phyloP scores from a whole-genome alignment of 108 stramenopile genomes.

The Cyclotella baltica region DNA sequence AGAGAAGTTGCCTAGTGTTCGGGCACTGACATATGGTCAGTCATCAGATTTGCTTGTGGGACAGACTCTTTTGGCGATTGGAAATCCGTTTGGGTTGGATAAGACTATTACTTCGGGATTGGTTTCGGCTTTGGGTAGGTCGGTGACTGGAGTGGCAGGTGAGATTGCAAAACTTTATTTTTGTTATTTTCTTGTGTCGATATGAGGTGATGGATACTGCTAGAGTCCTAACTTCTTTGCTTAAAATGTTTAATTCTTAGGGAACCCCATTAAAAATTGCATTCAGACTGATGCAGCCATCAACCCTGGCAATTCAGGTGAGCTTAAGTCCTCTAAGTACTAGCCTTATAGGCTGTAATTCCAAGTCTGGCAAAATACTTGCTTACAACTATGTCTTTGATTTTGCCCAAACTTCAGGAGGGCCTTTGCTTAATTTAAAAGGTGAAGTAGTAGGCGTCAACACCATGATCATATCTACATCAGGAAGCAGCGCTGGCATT shows the following conservation, averaged over 20 bases:
- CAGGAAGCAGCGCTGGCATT: constrained; percentile 90
- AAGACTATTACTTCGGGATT: constrained; percentile 83
- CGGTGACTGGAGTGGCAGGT: constrained; percentile 69
- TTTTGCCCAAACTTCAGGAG: too few species aligned
- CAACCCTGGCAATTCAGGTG: constrained; percentile 95
- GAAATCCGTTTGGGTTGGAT: constrained; percentile 92
- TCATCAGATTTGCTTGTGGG: constrained; percentile 83
- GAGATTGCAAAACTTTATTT: background rate
- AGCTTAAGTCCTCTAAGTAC: too few species aligned
- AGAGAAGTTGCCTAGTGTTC: constrained; percentile 1
- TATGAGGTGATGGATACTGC: too few species aligned
- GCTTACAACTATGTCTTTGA: too few species aligned
- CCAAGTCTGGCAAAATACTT: too few species aligned
- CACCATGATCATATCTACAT: constrained; percentile 91
- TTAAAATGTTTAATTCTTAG: background rate
- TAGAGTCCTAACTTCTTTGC: background rate
- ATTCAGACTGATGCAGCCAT: constrained; percentile 95
- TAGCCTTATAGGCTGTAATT: too few species aligned
- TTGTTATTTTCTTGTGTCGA: background rate
- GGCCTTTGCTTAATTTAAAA: constrained; percentile 82
- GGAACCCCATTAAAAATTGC: constrained; percentile 83
- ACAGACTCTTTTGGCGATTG: constrained; percentile 89
- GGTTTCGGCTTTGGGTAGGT: constrained; percentile 88
- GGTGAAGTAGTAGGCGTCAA: constrained; percentile 94
- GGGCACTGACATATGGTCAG: constrained; percentile 56